Base-by-base conservation (phyloP, 768 basidiomycete genomes). In the Agrocybe chaxingu region DNA sequence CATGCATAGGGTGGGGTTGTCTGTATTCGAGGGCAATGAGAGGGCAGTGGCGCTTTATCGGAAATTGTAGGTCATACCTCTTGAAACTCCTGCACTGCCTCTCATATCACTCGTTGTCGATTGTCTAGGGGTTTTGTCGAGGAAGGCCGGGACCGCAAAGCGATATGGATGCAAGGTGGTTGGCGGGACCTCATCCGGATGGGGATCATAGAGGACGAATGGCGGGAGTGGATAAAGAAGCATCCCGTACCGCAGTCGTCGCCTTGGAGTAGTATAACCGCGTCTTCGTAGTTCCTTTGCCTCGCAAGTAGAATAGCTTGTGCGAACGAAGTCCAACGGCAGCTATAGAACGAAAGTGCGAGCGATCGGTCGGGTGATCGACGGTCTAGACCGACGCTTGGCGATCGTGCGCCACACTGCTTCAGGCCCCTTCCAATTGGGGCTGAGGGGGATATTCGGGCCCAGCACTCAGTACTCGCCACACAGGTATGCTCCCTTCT, bases 121-220 rank as follows among this genome's bases (percentile, higher is more conserved):
- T 11, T 8, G 9, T 7, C 24, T 39, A 66, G 65, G 8, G 65
- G 65, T 3, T 65, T 65, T 30, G 61, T 65, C 2, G 62, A 63
- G 42, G 65, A 66, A 50, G 64, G 63, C 4, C 42, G 60, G 13
- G 47, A 53, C 19, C 48, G 66, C 10, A 59, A 66, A 44, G 54
- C 57, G 7, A 41, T 57, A 2, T 67, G 63, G 63, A 40, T 58
- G 9, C 56, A 66, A 34, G 66, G 66, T 0, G 43, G 48, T 6
- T 67, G 64, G 66, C 40, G 50, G 16, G 64, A 67, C 45, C 50
- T 59, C 7, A 48, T 61, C 39, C 50, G 50, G 10, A 63, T 66
- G 63, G 56, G 58, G 8, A 60, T 67, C 9, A 38, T 66, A 11
- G 62, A 64, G 35, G 57, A 62, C 12, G 66, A 67, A 43, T 67